phyloP scores from a whole-genome alignment of 805 yeast genomes.

The Starmerella stigmatis region DNA sequence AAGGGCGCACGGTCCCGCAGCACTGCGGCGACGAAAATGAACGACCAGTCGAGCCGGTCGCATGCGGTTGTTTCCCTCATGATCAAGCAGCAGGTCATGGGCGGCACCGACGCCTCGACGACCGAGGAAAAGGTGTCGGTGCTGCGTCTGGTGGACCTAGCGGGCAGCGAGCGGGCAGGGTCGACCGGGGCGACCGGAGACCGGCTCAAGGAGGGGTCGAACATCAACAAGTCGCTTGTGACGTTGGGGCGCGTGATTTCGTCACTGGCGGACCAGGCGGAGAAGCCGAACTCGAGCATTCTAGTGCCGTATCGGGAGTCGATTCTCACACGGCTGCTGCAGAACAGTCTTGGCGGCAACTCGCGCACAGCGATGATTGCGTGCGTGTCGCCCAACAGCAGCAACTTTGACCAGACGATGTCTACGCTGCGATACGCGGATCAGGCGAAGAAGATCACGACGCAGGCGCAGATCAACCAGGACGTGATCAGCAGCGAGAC shows the following conservation, averaged over 20 bases:
- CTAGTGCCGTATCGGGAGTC: conserved; percentile 68
- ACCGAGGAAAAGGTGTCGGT: conserved; percentile 45
- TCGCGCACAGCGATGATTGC: conserved; percentile 86
- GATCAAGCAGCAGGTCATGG: conserved; percentile 45
- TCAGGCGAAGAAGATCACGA: conserved; percentile 58
- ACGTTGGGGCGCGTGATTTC: conserved; percentile 64
- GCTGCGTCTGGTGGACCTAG: conserved; percentile 64
- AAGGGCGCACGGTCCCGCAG: conserved; percentile 49
- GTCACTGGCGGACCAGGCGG: conserved; percentile 35
- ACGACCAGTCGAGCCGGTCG: conserved; percentile 62
- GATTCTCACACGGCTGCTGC: conserved; percentile 58
- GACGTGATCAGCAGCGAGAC: conserved; percentile 34
- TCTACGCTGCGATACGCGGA: conserved; percentile 72
- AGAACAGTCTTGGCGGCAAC: conserved; percentile 71
- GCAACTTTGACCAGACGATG: conserved; percentile 65
- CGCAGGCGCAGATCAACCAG: conserved; percentile 47
- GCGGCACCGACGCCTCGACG: conserved; percentile 20
- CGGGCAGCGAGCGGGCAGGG: conserved; percentile 66
- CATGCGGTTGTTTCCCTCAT: conserved; percentile 66
- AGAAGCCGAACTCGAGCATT: conserved; percentile 5
- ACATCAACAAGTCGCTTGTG: conserved; percentile 67
- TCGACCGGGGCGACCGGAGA: conserved; percentile 49
- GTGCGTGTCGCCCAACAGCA: conserved; percentile 54
- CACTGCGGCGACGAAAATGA: conserved; percentile 65
- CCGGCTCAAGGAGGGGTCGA: conserved; percentile 62